phyloP scores from a whole-genome alignment of 805 yeast genomes.

The Wickerhamiella azymoides region DNA sequence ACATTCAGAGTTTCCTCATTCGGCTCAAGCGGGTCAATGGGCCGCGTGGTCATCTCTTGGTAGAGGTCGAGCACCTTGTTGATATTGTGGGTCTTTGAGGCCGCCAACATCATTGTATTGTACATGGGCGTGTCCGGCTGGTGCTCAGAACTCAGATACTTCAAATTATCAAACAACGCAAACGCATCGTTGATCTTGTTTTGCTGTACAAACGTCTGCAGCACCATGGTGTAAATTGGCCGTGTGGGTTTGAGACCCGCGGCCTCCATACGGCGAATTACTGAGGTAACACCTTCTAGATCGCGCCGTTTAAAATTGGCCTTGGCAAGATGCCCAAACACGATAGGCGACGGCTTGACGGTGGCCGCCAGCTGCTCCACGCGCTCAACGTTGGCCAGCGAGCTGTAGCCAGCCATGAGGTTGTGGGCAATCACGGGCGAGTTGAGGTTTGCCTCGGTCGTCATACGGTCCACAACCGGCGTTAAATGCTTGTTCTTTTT shows the following conservation, averaged over 20 bases:
- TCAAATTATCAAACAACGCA: constrained; percentile 71
- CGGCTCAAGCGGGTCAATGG: constrained; percentile 28
- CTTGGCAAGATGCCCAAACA: constrained; percentile 25
- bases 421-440: constrained; percentile 17
- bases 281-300: constrained; percentile 15
- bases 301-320: constrained; percentile 21
- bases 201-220: constrained; percentile 46
- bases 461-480: constrained; percentile 17
- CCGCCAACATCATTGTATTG: constrained; percentile 54
- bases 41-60: constrained; percentile 43
- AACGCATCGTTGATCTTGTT: constrained; percentile 44
- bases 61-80: constrained; percentile 67
- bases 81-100: constrained; percentile 46
- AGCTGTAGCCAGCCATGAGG: constrained; percentile 25
- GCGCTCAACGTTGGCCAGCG: constrained; percentile 15
- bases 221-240: constrained; percentile 38
- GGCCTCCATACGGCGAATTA: constrained; percentile 18
- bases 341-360: constrained; percentile 17
- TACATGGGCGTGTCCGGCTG: constrained; percentile 59
- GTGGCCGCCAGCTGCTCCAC: constrained; percentile 18
- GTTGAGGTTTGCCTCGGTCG: constrained; percentile 14
- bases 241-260: constrained; percentile 17
- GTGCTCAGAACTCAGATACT: constrained; percentile 51
- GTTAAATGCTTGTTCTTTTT: constrained; percentile 12
- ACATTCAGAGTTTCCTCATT: constrained; percentile 36